phyloP scores from a whole-genome alignment of 345 rosid species.

The Luvunga scandens region DNA sequence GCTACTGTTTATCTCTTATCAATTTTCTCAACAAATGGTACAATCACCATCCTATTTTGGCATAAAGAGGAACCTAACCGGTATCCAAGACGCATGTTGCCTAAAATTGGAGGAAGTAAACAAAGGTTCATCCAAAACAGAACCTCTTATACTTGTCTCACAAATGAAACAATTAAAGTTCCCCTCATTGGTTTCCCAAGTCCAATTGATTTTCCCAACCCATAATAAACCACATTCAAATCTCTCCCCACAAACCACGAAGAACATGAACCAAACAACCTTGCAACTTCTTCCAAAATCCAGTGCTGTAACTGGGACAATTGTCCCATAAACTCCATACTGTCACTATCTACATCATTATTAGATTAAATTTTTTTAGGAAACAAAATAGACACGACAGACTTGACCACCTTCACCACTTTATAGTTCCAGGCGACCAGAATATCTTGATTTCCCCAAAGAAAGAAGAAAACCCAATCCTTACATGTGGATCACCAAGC shows the following conservation, averaged over 20 bases:
- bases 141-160: neutral
- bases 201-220: neutral
- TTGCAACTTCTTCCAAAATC: neutral
- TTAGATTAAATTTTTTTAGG: neutral
- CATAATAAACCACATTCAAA: neutral
- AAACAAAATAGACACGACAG: neutral
- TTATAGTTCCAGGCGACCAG: neutral
- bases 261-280: neutral
- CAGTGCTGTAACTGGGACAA: neutral
- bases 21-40: neutral
- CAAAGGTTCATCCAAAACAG: neutral
- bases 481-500: neutral
- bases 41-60: neutral
- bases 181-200: neutral
- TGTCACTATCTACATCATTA: neutral
- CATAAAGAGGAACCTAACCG: neutral
- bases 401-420: neutral
- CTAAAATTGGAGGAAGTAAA: neutral
- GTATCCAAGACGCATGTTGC: neutral
- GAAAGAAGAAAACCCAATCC: neutral
- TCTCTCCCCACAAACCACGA: neutral
- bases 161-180: neutral
- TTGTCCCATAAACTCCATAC: neutral
- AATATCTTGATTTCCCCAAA: neutral
- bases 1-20: neutral